Conservation (phyloP, 1,284 basidiomycete species). For the Agroathelia rolfsii region DNA sequence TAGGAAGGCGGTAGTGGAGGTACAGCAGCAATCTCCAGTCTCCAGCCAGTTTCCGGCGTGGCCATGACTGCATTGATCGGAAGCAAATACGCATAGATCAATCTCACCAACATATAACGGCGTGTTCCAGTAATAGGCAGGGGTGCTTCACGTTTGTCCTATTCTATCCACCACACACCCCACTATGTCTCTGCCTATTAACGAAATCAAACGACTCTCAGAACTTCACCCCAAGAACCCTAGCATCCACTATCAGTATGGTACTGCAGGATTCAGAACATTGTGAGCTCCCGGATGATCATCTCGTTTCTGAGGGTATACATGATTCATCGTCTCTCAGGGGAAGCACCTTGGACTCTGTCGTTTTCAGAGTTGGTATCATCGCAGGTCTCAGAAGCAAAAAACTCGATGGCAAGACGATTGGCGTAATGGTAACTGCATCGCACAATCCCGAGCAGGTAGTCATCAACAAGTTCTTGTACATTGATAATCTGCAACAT, state of each 20-base stretch:
- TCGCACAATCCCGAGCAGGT: slow-evolving; percentile 97
- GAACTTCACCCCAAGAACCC: slow-evolving; percentile 58
- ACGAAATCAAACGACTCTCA: slow-evolving; percentile 37
- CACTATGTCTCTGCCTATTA: slow-evolving; percentile 34
- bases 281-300: slow-evolving; percentile 45
- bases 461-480: slow-evolving; percentile 15
- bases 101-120: no score
- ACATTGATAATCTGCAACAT: slow-evolving; percentile 5
- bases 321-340: slow-evolving; percentile 33
- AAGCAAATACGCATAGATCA: no score
- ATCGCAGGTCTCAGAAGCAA: slow-evolving; percentile 89
- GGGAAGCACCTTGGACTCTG: slow-evolving; percentile 78
- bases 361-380: slow-evolving; percentile 88
- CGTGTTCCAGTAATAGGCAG: not conserved
- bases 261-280: slow-evolving; percentile 92
- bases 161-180: slow-evolving; percentile 5
- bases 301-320: slow-evolving; percentile 2
- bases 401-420: slow-evolving; percentile 79
- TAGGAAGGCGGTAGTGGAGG: no score
- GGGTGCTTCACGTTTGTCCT: not conserved
- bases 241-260: slow-evolving; percentile 71
- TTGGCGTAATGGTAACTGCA: slow-evolving; percentile 98
- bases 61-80: no score
- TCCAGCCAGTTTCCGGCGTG: no score
- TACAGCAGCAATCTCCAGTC: no score